These are phyloP conservation scores for Penicillium herquei DNA, from an alignment of 495 filamentous ascomycete genomes.

Conservation along the genomic window DNA sequence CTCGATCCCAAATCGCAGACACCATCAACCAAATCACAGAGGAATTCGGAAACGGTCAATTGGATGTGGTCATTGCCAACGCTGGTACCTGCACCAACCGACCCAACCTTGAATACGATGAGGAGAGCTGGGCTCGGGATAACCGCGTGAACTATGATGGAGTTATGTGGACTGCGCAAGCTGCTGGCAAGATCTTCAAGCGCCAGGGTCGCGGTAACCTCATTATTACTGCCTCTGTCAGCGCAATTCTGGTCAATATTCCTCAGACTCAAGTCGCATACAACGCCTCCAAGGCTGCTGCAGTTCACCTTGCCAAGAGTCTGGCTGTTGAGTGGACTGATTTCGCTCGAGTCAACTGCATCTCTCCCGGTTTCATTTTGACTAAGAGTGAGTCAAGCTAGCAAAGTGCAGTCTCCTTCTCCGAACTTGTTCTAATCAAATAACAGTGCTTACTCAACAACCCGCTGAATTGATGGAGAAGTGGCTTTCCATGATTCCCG, in stretches of 20 bases:
- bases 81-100: slow-evolving; percentile 55
- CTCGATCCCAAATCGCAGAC: slow-evolving; percentile 47
- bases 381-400: slow-evolving; percentile 4
- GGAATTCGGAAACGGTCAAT: slow-evolving; percentile 53
- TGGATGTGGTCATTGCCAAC: slow-evolving; percentile 60
- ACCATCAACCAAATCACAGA: slow-evolving; percentile 52
- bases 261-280: slow-evolving; percentile 23
- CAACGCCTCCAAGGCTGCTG: slow-evolving; percentile 12
- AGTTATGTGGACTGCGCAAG: slow-evolving; percentile 35
- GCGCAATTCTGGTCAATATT: slow-evolving; percentile 25
- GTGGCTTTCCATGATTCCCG: slow-evolving; percentile 70
- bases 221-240: slow-evolving; percentile 26
- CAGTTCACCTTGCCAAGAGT: slow-evolving; percentile 43
- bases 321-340: slow-evolving; percentile 66
- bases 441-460: slow-evolving; percentile 13
- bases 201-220: slow-evolving; percentile 23
- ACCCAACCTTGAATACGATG: slow-evolving; percentile 16
- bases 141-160: slow-evolving; percentile 34
- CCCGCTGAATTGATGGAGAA: slow-evolving; percentile 60
- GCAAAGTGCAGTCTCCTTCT: too few species aligned
- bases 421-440: too few species aligned
- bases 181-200: slow-evolving; percentile 29
- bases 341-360: slow-evolving; percentile 65
- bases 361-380: slow-evolving; percentile 64
- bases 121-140: slow-evolving; percentile 16